These are phyloP conservation scores for Coniochaeta ligniaria DNA, from an alignment of 2,329 filamentous ascomycete genomes.

Conservation along the genomic window DNA sequence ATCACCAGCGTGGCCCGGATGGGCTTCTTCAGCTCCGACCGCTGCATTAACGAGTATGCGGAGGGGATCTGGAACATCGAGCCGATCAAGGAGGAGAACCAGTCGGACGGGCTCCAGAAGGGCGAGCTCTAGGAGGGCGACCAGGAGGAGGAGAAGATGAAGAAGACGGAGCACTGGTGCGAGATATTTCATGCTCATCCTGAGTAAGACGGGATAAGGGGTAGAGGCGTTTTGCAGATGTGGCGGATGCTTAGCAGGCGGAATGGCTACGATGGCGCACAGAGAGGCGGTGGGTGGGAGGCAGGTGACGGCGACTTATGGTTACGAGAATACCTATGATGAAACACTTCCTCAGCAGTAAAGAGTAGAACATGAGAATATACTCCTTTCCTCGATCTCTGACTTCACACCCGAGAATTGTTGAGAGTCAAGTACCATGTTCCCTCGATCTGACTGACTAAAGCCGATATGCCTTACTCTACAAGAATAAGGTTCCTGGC, in stretches of 20 bases:
- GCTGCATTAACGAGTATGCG: conserved; percentile 95
- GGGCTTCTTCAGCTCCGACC: conserved; percentile 95
- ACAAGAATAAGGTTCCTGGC: not conserved
- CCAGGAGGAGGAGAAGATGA: not conserved
- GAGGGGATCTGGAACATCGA: conserved; percentile 97
- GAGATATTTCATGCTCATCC: not conserved
- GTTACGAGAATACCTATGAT: not conserved
- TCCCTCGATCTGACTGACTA: not conserved
- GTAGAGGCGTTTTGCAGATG: not conserved
- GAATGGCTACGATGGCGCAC: not conserved
- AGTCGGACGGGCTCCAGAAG: conserved; percentile 5
- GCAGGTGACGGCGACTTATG: no score
- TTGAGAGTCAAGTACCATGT: not conserved
- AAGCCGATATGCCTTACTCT: not conserved
- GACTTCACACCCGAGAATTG: not conserved
- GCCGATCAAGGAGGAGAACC: conserved; percentile 43
- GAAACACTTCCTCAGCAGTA: not conserved
- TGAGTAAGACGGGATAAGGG: not conserved
- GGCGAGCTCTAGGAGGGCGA: not conserved
- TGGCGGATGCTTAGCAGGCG: not conserved
- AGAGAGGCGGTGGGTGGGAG: not conserved
- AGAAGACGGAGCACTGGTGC: not conserved
- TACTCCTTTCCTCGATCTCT: not conserved
- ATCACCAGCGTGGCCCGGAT: conserved; percentile 86
- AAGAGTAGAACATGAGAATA: not conserved